phyloP scores from a whole-genome alignment of 768 basidiomycete genomes.

The Boletus subparvulus region DNA sequence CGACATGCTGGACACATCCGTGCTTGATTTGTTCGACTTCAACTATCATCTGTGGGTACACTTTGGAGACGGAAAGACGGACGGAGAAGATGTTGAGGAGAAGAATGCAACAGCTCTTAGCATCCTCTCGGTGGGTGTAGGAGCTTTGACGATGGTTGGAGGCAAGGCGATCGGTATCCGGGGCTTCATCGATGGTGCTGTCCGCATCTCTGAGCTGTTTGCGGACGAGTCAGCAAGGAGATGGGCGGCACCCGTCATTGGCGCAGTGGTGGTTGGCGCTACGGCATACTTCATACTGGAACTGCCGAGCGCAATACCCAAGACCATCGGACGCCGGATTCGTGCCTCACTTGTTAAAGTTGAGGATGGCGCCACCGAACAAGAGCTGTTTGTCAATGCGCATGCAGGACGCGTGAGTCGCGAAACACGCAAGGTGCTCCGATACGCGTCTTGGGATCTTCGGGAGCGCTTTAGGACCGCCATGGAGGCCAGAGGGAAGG shows the following conservation, averaged over 20 bases:
- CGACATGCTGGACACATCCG: constrained; percentile 75
- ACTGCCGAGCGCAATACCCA: constrained; percentile 84
- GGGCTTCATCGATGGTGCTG: constrained; percentile 72
- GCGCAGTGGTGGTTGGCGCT: constrained; percentile 70
- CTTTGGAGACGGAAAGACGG: constrained; percentile 52
- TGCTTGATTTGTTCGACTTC: constrained; percentile 85
- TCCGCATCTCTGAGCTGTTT: constrained; percentile 75
- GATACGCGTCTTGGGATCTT: constrained; percentile 88
- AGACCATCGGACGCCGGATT: constrained; percentile 85
- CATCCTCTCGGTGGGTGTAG: constrained; percentile 73
- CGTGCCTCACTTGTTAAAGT: constrained; percentile 54
- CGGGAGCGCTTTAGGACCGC: constrained; percentile 76
- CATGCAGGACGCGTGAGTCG: constrained; percentile 70
- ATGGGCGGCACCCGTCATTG: constrained; percentile 87
- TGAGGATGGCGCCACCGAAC: constrained; percentile 47
- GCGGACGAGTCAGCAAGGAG: constrained; percentile 76
- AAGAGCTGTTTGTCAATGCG: constrained; percentile 60
- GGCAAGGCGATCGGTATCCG: constrained; percentile 77
- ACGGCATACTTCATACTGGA: constrained; percentile 83
- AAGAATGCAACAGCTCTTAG: constrained; percentile 62
- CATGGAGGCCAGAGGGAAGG: constrained; percentile 75
- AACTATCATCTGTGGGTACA: constrained; percentile 74
- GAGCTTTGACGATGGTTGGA: constrained; percentile 87
- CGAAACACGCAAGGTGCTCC: constrained; percentile 92
- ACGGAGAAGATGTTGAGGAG: constrained; percentile 34